Evolutionary conservation across 2,329 filamentous ascomycete species (phyloP), one percentile per base, ranked within the genome.

Genomic region (Xylariaceae sp.): DNA sequence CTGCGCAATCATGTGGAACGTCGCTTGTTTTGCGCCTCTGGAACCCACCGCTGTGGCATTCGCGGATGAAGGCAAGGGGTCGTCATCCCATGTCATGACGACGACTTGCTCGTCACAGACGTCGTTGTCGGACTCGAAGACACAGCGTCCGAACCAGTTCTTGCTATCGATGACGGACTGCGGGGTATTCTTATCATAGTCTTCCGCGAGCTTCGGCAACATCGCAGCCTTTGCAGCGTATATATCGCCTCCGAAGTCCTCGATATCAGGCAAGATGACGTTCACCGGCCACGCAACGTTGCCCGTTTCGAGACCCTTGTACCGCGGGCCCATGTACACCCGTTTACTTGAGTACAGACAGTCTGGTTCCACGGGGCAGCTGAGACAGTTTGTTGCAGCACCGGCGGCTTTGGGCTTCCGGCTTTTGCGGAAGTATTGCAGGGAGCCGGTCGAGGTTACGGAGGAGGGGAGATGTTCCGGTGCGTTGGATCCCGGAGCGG

Each of bases 41-140:
- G 74, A 72, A n/a, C 67, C 67, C 17, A 73, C 60, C 1, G 64
- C 51, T 9, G 61, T 55, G 0, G 51, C 34, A 13, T 11, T 51
- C 23, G 11, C 48, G 15, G 47, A 53, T 11, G 55, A 37, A 5
- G 73, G 69, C 1, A 78, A 64, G 0, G 76, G 76, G 61, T 89
- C 86, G 50, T 95, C 90, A 10, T 92, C 88, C 92, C 93, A 97
- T 3, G 83, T 85, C 55, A 97, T 84, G 0, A 89, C 93, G 17
- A 97, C 94, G 30, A 88, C 82, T 73, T 97, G 93, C 69, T 97
- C 91, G 72, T 99, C 94, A 68, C 87, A 90, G 48, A 97, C 94
- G 69, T 95, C 87, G 74, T 97, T 99, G 75, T 96, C 92, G 3
- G 87, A 80, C 72, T 97, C 94, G 75, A 87, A 97, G 1, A 97